A percentile compares a stretch with the other conserved stretches of the same genome.
These are phyloP conservation scores for Kodamaea laetipori DNA, from an alignment of 805 yeast species.

Conservation along the genomic window DNA sequence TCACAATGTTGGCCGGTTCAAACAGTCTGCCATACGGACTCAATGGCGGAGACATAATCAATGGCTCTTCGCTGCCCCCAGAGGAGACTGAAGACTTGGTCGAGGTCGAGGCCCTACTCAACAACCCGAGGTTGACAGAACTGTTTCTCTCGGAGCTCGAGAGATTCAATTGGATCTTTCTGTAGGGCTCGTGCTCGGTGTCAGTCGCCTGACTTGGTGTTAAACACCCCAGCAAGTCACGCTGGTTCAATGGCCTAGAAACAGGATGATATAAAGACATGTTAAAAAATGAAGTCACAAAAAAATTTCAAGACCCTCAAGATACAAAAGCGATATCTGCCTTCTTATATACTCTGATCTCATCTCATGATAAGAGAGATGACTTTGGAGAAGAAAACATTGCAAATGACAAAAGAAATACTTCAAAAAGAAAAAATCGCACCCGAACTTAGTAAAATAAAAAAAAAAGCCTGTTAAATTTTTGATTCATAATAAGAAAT, in stretches of 20 bases:
- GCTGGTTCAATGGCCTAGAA: slow-evolving; percentile 29
- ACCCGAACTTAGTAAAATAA: slow-evolving; percentile 1
- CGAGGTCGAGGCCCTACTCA: not conserved
- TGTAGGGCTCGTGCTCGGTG: slow-evolving; percentile 23
- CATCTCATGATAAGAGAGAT: slow-evolving; percentile 10
- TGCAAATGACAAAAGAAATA: slow-evolving; percentile 5
- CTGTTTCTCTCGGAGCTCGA: slow-evolving; percentile 6
- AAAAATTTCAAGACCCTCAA: slow-evolving; percentile 1
- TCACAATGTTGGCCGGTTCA: slow-evolving; percentile 1
- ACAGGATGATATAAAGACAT: slow-evolving; percentile 34
- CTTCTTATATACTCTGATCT: not conserved
- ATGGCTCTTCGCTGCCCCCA: slow-evolving; percentile 19
- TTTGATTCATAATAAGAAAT: not conserved
- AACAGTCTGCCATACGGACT: slow-evolving; percentile 21
- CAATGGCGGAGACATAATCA: slow-evolving; percentile 28
- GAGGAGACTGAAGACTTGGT: slow-evolving; percentile 6
- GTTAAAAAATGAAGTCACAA: slow-evolving; percentile 12
- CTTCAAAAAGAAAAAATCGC: slow-evolving; percentile 2
- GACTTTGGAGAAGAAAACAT: slow-evolving; percentile 10
- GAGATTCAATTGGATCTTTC: not conserved
- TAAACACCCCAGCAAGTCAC: slow-evolving; percentile 32
- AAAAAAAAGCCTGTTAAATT: slow-evolving; percentile 5
- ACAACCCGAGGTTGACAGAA: not conserved
- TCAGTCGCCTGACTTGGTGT: slow-evolving; percentile 38
- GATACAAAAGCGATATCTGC: not conserved